Percentiles rank a stretch among this genome's conserved stretches.
These are phyloP conservation scores for Pugionium dolabratum DNA, from an alignment of 345 rosid species.

Conservation along the genomic window DNA sequence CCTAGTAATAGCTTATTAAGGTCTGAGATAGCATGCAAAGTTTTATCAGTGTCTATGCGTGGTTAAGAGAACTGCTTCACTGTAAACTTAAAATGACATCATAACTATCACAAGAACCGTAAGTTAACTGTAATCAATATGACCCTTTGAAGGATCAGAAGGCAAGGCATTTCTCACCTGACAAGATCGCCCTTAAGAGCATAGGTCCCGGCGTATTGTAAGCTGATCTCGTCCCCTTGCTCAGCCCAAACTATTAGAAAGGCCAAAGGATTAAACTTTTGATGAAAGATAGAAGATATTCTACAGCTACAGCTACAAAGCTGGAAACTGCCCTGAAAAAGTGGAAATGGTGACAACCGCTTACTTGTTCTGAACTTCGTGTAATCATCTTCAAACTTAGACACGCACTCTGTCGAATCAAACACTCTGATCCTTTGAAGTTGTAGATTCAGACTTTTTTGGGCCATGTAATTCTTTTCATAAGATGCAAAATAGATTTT, in stretches of 20 bases:
- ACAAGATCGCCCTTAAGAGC: conserved; percentile 97
- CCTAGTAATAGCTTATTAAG: too few species aligned
- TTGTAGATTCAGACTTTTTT: conserved; percentile 68
- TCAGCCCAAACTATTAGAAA: conserved; percentile 85
- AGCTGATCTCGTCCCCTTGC: conserved; percentile 97
- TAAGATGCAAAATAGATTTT: conserved; percentile 31
- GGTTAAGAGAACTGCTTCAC: too few species aligned
- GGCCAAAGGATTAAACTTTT: conserved; percentile 15
- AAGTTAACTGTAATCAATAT: too few species aligned
- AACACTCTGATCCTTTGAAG: conserved; percentile 66
- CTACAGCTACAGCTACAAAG: not conserved
- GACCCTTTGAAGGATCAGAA: not conserved
- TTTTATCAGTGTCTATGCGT: too few species aligned
- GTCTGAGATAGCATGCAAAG: too few species aligned
- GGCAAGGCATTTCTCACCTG: conserved; percentile 49
- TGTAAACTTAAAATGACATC: too few species aligned
- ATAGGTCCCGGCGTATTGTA: conserved; percentile 90
- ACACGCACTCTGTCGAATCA: conserved; percentile 58
- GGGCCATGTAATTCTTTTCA: conserved; percentile 76
- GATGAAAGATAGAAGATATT: conserved; percentile 3
- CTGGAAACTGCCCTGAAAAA: conserved; percentile 10
- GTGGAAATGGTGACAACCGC: conserved; percentile 32
- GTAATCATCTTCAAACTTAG: conserved; percentile 64
- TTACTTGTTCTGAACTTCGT: conserved; percentile 72
- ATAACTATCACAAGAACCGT: too few species aligned